These are phyloP conservation scores for Helianthus annuus DNA, from an alignment of 129 eudicot genomes.

Conservation along the genomic window DNA sequence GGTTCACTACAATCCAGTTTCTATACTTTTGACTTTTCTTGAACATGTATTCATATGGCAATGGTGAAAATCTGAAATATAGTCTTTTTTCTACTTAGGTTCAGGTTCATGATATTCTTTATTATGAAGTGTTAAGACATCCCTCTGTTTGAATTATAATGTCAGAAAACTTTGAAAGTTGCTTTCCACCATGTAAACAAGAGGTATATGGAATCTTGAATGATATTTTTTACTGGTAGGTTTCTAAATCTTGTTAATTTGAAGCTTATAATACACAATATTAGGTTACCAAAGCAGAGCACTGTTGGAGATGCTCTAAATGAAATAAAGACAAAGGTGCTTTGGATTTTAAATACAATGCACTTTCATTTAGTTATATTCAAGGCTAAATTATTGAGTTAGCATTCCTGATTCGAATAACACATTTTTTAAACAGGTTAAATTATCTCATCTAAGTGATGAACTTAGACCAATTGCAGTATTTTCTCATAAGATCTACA, in stretches of 20 bases:
- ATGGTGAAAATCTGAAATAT: no score
- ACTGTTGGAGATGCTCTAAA: conserved; percentile 94
- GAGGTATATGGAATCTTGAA: conserved; percentile 47
- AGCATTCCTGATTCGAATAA: not conserved
- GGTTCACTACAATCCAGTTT: no score
- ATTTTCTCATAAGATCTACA: no score
- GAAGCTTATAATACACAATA: no score
- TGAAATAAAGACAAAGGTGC: conserved; percentile 87
- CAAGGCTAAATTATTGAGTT: no score
- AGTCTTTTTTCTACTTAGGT: no score
- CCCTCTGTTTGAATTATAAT: conserved; percentile 88
- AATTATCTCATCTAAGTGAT: no score
- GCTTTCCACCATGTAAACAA: conserved; percentile 85
- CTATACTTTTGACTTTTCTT: no score
- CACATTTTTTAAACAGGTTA: conserved; percentile 52
- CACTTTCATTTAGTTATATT: not conserved
- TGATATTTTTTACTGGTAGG: conserved; percentile 7
- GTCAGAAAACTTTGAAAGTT: conserved; percentile 86
- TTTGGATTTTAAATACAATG: conserved; percentile 3
- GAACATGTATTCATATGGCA: no score
- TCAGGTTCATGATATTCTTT: no score
- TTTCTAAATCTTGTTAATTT: conserved; percentile 10
- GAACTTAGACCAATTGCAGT: no score
- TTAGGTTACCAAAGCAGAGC: conserved; percentile 89
- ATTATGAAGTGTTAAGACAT: conserved; percentile 93